Conservation (phyloP, 2,329 filamentous ascomycete species). For the Phyllosticta paracitricarpa region DNA sequence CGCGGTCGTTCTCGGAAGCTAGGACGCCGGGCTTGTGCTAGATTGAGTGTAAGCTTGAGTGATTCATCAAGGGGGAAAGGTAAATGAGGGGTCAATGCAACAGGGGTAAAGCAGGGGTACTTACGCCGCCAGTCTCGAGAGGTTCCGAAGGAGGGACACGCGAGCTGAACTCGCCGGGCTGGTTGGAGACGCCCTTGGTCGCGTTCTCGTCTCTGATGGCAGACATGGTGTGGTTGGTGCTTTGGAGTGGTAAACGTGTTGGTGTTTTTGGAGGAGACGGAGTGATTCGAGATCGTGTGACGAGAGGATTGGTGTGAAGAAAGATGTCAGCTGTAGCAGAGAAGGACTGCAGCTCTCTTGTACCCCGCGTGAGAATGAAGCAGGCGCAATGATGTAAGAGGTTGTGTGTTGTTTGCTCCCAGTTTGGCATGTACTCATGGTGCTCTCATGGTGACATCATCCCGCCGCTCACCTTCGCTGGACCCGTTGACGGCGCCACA, state of each 20-base stretch:
- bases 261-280: neutral
- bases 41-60: neutral
- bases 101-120: slow-evolving; percentile 17
- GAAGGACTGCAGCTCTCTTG: neutral
- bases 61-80: neutral
- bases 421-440: neutral
- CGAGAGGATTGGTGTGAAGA: neutral
- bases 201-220: slow-evolving; percentile 41
- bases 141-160: slow-evolving; percentile 43
- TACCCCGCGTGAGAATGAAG: neutral
- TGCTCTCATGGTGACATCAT: neutral
- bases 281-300: neutral
- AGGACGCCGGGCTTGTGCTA: slow-evolving; percentile 56
- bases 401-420: neutral
- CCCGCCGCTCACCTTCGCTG: neutral
- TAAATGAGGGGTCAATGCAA: neutral
- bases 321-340: neutral
- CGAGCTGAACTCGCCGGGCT: slow-evolving; percentile 47
- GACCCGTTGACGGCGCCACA: neutral
- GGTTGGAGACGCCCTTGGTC: slow-evolving; percentile 30
- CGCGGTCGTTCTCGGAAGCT: slow-evolving; percentile 47
- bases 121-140: slow-evolving; percentile 45
- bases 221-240: slow-evolving; percentile 27
- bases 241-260: neutral
- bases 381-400: neutral